These are phyloP conservation scores for Ilex aquifolium DNA, from an alignment of 257 asterid genomes.

Conservation along the genomic window DNA sequence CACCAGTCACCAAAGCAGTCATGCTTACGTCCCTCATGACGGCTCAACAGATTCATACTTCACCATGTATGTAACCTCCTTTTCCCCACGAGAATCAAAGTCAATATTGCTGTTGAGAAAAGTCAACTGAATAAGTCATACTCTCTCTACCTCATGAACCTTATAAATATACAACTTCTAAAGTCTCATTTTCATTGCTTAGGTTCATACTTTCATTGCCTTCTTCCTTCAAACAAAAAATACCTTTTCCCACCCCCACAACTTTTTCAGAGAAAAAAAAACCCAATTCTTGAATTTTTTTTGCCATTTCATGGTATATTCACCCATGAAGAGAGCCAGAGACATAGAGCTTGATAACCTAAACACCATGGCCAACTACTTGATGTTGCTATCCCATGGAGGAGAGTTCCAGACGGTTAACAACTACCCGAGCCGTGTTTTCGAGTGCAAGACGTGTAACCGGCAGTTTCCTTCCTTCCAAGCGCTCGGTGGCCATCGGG, in stretches of 20 bases:
- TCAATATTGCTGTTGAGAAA: conserved; percentile 9
- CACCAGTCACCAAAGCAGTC: no score
- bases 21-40: no score
- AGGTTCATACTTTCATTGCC: not conserved
- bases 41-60: no score
- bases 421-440: conserved; percentile 20
- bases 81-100: conserved; percentile 15
- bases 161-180: conserved; percentile 8
- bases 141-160: not conserved
- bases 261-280: conserved; percentile 1
- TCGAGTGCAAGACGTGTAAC: conserved; percentile 61
- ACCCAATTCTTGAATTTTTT: not conserved
- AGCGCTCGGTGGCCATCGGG: conserved; percentile 87
- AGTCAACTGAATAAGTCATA: conserved; percentile 27
- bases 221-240: not conserved
- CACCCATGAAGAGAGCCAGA: conserved; percentile 24
- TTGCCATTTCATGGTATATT: not conserved
- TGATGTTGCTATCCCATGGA: conserved; percentile 31
- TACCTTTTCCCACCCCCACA: not conserved
- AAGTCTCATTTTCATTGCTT: conserved; percentile 4
- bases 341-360: conserved; percentile 15
- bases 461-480: conserved; percentile 63
- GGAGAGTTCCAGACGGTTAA: not conserved
- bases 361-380: conserved; percentile 33
- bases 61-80: conserved; percentile 7